Evolutionary conservation across 192 early-diverging fungal genomes (phyloP).

Genomic region (Rhizoclosmatium globosum): DNA sequence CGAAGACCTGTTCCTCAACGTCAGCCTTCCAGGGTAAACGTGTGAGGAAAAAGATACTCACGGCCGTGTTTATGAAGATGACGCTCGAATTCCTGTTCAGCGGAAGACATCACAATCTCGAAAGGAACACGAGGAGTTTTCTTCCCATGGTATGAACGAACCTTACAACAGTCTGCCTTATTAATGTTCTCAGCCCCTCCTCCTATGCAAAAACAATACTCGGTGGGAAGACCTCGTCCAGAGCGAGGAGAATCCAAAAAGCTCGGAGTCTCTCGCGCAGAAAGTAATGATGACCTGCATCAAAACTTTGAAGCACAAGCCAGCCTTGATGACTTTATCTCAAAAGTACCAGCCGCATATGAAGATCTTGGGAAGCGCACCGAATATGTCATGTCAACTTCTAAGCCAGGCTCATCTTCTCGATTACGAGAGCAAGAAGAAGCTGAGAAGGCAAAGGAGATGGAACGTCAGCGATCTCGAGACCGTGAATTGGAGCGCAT

Average conservation of each 20-base stretch:
- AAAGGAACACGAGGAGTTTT: background rate
- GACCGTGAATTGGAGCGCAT: background rate
- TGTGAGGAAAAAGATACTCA: background rate
- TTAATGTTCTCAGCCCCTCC: background rate
- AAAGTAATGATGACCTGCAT: background rate
- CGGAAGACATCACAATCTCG: background rate
- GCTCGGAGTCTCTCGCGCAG: background rate
- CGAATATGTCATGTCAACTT: background rate
- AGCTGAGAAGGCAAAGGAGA: background rate
- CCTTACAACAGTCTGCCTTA: too few relatives aligned
- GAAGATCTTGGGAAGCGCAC: background rate
- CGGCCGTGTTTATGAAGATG: background rate
- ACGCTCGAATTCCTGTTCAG: background rate
- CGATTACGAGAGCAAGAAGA: background rate
- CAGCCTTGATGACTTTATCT: background rate
- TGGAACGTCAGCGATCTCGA: background rate
- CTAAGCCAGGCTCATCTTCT: background rate
- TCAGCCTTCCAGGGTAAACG: background rate
- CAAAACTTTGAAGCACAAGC: background rate
- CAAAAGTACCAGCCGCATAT: background rate
- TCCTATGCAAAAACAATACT: background rate
- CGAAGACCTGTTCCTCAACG: background rate
- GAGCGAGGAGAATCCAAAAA: background rate
- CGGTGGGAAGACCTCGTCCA: background rate
- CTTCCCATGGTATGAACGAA: background rate